Conservation (phyloP, 176 grass and related monocot genomes). For the Eragrostis nindensis region DNA sequence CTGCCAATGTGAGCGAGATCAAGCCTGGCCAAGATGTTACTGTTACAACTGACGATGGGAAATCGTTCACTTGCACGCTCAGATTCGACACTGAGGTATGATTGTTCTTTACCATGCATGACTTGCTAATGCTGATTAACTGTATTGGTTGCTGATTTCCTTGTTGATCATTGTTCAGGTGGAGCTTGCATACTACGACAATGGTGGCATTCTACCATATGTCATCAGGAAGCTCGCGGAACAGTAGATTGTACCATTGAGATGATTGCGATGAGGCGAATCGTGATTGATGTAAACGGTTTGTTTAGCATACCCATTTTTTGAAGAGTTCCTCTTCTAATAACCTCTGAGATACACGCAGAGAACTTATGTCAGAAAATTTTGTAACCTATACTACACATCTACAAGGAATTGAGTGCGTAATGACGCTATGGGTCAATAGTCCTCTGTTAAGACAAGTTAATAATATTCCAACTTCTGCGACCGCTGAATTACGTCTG, state of each 20-base stretch:
- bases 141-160: conserved; percentile 11
- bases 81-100: conserved; percentile 94
- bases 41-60: conserved; percentile 76
- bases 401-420: background rate
- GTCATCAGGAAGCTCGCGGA: conserved; percentile 69
- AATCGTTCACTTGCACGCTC: conserved; percentile 78
- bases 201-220: conserved; percentile 92
- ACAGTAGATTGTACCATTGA: conserved; percentile 48
- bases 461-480: conserved; percentile 33
- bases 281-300: conserved; percentile 49
- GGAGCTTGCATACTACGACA: conserved; percentile 90
- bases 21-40: conserved; percentile 92
- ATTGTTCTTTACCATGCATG: background rate
- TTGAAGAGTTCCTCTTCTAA: conserved; percentile 39
- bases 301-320: conserved; percentile 50
- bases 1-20: conserved; percentile 67
- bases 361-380: conserved; percentile 43
- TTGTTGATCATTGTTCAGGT: conserved; percentile 50
- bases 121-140: background rate
- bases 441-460: background rate
- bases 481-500: background rate
- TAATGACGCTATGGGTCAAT: conserved; percentile 1
- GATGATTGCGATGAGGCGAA: conserved; percentile 32
- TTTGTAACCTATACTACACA: conserved; percentile 28
- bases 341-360: conserved; percentile 44